Base-by-base conservation (phyloP, 352 stramenopile genomes). In the Phytophthora fragariae region DNA sequence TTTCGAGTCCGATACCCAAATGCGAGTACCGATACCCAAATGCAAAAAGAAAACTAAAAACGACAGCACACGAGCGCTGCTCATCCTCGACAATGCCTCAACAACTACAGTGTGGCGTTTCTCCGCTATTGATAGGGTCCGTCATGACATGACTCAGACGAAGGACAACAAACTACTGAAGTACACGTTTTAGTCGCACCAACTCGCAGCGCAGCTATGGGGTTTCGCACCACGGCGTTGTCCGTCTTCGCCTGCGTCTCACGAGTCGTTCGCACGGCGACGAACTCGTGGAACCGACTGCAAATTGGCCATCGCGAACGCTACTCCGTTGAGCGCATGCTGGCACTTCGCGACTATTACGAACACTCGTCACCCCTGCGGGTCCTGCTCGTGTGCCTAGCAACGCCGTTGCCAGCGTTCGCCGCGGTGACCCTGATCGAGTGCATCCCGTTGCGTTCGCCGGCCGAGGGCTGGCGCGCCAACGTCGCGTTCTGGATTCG, bases 401-500 rank as follows among this genome's bases (percentile, higher is more conserved):
- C 53, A 4, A 31, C 63, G 15, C 61, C 64, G 1, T 17, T 79
- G 2, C 65, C 65, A 2, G 54, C 71, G 11, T 60, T 78, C n/a
- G 0, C 56, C 4, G 5, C 72, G 1, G 49, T 62, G 2, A 57
- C 72, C 6, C 11, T 71, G 12, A 15, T 80, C 10, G 72, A 82
- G 39, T 60, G 44, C 11, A 70, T 82, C 6, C 71, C 75, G 12
- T 50, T 82, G 19, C 17, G 21, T 5, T 15, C 46, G n/a, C 75
- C 66, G 1, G 17, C 5, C 14, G 52, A 62, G 12, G 68, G 68
- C 2, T 77, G 67, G 61, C 46, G 44, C 33, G 64, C 49, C 12
- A 82, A 80, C 61, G 69, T 70, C 41, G 49, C 52, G n/a, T 62
- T 70, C 39, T 82, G 47, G 54, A 50, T 77, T 14, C 72, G 72